Evolutionary conservation across 441 rosid genomes (phyloP).

Genomic region (Geranium incanum): DNA sequence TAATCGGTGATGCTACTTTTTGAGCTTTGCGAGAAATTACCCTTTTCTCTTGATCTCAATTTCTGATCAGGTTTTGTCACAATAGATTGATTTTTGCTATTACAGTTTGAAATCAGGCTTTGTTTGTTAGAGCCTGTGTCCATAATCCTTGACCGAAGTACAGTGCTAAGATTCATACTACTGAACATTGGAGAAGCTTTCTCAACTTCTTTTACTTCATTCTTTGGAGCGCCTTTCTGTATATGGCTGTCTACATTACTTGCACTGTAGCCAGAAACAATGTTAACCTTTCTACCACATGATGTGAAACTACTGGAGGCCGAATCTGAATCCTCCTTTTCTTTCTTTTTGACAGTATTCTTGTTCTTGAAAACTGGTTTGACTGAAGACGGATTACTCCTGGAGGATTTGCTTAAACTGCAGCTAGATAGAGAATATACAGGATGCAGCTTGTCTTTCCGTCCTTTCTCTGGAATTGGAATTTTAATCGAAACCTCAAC

Average conservation of each 20-base stretch:
- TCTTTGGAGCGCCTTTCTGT: slow-evolving; percentile 20
- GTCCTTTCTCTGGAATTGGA: slow-evolving; percentile 27
- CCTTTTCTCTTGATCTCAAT: slow-evolving; percentile 52
- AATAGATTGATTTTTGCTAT: slow-evolving; percentile 25
- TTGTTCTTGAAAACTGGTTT: slow-evolving; percentile 49
- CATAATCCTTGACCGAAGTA: slow-evolving; percentile 29
- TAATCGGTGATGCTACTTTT: slow-evolving; percentile 76
- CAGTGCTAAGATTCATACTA: slow-evolving; percentile 29
- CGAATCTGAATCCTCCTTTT: slow-evolving; percentile 35
- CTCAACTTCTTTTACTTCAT: slow-evolving; percentile 30
- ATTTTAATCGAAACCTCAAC: slow-evolving; percentile 20
- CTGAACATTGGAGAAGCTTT: slow-evolving; percentile 35
- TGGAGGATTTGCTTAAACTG: slow-evolving; percentile 25
- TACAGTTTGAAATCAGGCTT: slow-evolving; percentile 26
- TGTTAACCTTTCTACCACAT: slow-evolving; percentile 23
- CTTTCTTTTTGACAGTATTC: slow-evolving; percentile 48
- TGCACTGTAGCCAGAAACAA: slow-evolving; percentile 33
- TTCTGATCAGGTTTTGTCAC: slow-evolving; percentile 41
- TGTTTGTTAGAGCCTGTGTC: slow-evolving; percentile 32
- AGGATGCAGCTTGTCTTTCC: slow-evolving; percentile 31
- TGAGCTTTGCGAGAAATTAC: slow-evolving; percentile 73
- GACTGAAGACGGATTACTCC: slow-evolving; percentile 31
- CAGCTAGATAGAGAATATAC: slow-evolving; percentile 27
- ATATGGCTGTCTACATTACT: slow-evolving; percentile 24
- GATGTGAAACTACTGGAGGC: slow-evolving; percentile 26